These are phyloP conservation scores for Kodamaea alishanica DNA, from an alignment of 1,139 yeast genomes.

Conservation along the genomic window DNA sequence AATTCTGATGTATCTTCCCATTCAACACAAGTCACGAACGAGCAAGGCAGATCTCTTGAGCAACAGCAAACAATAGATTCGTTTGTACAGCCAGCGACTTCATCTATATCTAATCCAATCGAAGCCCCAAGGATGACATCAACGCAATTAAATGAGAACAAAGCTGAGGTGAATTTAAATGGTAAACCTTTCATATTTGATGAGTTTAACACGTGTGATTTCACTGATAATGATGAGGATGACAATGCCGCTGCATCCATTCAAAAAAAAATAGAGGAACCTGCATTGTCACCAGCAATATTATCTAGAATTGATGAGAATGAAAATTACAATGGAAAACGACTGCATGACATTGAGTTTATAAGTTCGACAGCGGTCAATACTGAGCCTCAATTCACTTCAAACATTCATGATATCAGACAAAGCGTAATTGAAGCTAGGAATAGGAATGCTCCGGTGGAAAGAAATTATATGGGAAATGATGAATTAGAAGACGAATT, in stretches of 20 bases:
- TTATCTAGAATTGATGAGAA: too few species aligned
- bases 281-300: too few species aligned
- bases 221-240: slow-evolving; percentile 8
- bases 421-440: background rate
- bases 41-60: too few species aligned
- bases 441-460: background rate
- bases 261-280: too few species aligned
- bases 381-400: background rate
- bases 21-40: too few species aligned
- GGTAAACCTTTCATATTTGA: background rate
- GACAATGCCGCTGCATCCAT: background rate
- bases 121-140: slow-evolving; percentile 7
- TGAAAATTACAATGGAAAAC: too few species aligned
- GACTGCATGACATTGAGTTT: too few species aligned
- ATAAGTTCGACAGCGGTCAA: too few species aligned
- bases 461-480: slow-evolving; percentile 10
- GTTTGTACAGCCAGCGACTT: too few species aligned
- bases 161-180: slow-evolving; percentile 1
- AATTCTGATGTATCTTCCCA: too few species aligned
- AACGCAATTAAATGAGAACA: slow-evolving; percentile 3
- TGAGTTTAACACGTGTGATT: slow-evolving; percentile 8
- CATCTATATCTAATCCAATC: too few species aligned
- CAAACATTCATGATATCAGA: background rate
- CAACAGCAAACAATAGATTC: too few species aligned
- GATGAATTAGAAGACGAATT: slow-evolving; percentile 39